Evolutionary conservation across 345 rosid genomes (phyloP).

Genomic region (Melaleuca alternifolia): DNA sequence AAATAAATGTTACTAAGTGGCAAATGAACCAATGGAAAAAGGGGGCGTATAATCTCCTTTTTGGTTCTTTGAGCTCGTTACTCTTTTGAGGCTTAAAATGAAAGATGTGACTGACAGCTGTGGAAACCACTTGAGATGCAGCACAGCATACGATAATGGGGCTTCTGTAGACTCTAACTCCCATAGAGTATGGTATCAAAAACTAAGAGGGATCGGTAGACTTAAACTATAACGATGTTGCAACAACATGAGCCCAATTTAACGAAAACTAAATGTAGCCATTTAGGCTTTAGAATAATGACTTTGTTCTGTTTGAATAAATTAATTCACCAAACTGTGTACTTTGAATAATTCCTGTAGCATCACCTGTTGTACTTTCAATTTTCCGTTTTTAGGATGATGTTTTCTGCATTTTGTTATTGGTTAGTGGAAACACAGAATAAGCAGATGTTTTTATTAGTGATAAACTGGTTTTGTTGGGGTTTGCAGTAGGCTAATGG

Average conservation of each 20-base stretch:
- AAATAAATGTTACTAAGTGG: not conserved
- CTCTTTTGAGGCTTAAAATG: not conserved
- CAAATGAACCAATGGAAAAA: not conserved
- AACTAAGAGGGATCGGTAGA: not conserved
- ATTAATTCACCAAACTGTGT: not conserved
- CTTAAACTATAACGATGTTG: not conserved
- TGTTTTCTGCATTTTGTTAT: not conserved
- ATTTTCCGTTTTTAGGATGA: not conserved
- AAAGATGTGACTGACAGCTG: not conserved
- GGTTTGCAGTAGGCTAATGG: not conserved
- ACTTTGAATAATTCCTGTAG: not conserved
- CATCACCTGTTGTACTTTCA: not conserved
- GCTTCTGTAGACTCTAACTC: not conserved
- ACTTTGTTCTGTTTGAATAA: not conserved
- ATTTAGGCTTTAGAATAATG: not conserved
- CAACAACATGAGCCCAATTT: not conserved
- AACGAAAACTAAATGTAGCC: not conserved
- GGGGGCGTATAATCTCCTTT: not conserved
- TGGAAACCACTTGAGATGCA: not conserved
- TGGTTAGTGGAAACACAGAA: not conserved
- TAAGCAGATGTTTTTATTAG: not conserved
- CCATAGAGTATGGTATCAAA: not conserved
- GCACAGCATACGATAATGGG: not conserved
- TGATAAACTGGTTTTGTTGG: not conserved
- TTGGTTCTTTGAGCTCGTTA: not conserved